These are phyloP conservation scores for Linderina pennispora DNA, from an alignment of 192 early-diverging fungal species.

Conservation along the genomic window DNA sequence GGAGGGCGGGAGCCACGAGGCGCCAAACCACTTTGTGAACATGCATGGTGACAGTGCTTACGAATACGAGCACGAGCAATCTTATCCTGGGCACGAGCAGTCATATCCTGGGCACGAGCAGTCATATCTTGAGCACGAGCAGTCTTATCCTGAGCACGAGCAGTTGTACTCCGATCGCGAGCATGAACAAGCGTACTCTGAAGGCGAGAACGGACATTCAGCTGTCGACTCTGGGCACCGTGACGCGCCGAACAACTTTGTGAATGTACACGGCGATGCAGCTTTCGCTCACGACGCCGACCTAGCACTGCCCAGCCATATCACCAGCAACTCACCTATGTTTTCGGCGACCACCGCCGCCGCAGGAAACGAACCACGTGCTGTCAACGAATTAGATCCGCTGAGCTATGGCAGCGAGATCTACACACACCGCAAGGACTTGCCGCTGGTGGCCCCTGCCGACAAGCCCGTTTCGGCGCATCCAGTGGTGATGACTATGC, in stretches of 20 bases:
- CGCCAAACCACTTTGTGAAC: slow-evolving; percentile 37
- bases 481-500: slow-evolving; percentile 27
- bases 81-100: too few species aligned
- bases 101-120: too few species aligned
- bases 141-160: too few species aligned
- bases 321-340: not conserved
- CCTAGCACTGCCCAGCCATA: not conserved
- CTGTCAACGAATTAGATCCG: slow-evolving; percentile 42
- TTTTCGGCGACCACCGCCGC: not conserved
- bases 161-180: too few species aligned
- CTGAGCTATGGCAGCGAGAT: slow-evolving; percentile 39
- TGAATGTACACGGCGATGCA: slow-evolving; percentile 21
- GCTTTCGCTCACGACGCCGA: slow-evolving; percentile 2
- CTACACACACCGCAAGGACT: slow-evolving; percentile 17
- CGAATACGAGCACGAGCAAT: too few species aligned
- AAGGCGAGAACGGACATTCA: too few species aligned
- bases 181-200: too few species aligned
- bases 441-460: slow-evolving; percentile 10
- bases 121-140: too few species aligned
- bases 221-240: not conserved
- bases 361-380: slow-evolving; percentile 9
- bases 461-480: slow-evolving; percentile 10
- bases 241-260: not conserved
- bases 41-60: slow-evolving; percentile 22
- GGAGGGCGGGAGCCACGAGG: slow-evolving; percentile 9